phyloP scores from a whole-genome alignment of 192 early-diverging fungal species.

The Oehlia diaphana region DNA sequence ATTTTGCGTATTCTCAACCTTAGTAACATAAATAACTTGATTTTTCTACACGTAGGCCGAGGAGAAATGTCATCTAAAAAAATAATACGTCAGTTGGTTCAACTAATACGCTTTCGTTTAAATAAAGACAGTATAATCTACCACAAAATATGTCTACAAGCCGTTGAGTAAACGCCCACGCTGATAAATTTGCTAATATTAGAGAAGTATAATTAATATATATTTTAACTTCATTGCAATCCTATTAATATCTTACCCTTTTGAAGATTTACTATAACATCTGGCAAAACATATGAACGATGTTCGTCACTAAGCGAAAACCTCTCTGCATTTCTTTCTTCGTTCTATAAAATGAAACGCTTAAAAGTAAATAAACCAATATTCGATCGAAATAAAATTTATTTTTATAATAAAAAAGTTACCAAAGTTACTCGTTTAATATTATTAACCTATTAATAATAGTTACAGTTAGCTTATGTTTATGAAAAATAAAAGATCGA shows the following conservation, averaged over 20 bases:
- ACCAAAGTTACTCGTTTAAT: neutral
- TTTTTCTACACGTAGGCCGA: conserved; percentile 8
- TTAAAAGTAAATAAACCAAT: neutral
- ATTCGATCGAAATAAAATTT: neutral
- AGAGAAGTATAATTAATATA: neutral
- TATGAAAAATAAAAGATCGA: neutral
- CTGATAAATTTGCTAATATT: conserved; percentile 6
- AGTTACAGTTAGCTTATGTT: neutral
- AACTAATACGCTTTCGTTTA: neutral
- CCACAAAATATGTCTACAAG: conserved; percentile 26
- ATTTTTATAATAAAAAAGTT: neutral
- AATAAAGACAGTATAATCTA: neutral
- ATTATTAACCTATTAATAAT: neutral
- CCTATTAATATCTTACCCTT: neutral
- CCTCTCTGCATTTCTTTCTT: neutral
- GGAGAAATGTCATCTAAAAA: conserved; percentile 14
- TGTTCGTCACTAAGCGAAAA: neutral
- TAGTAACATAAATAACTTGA: conserved; percentile 17
- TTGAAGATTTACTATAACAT: neutral
- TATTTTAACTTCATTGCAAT: neutral
- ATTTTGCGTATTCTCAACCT: neutral
- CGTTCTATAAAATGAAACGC: neutral
- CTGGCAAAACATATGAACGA: neutral
- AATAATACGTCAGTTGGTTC: neutral
- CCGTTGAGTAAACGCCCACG: conserved; percentile 23